These are phyloP conservation scores for Rhizopogon vulgaris DNA, from an alignment of 768 basidiomycete genomes.

Conservation along the genomic window DNA sequence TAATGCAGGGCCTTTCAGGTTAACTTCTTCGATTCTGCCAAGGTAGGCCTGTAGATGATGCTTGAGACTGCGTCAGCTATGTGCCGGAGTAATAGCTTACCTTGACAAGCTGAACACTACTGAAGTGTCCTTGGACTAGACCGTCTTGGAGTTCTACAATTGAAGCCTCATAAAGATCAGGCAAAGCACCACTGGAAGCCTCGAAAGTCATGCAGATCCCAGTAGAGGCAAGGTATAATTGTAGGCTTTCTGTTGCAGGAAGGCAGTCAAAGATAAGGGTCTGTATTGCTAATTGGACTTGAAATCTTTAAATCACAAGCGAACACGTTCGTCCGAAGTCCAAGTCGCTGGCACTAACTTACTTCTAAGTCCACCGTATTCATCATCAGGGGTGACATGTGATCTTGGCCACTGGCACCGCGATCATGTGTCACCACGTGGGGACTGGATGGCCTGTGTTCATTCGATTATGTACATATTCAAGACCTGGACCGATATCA, in stretches of 20 bases:
- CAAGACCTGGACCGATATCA: background rate
- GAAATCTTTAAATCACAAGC: too few species aligned
- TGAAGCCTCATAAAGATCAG: constrained; percentile 32
- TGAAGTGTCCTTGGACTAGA: constrained; percentile 23
- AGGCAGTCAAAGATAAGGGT: background rate
- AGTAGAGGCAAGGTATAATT: background rate
- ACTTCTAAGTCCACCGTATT: too few species aligned
- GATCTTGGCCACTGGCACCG: too few species aligned
- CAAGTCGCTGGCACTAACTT: too few species aligned
- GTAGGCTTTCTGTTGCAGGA: background rate
- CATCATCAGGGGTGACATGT: too few species aligned
- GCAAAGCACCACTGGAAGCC: constrained; percentile 10
- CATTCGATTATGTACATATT: background rate
- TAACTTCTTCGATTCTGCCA: constrained; percentile 65
- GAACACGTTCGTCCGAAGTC: too few species aligned
- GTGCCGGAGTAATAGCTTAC: constrained; percentile 4
- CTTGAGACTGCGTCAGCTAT: background rate
- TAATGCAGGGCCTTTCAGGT: constrained; percentile 48
- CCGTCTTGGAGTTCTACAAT: constrained; percentile 28
- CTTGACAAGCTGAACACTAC: constrained; percentile 32
- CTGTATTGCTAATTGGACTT: too few species aligned
- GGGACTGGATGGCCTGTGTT: background rate
- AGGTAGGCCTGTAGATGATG: constrained; percentile 46
- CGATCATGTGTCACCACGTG: too few species aligned
- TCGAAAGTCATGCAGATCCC: background rate